Evolutionary conservation across 352 stramenopile species (phyloP).

Genomic region (Pythium insidiosum): DNA sequence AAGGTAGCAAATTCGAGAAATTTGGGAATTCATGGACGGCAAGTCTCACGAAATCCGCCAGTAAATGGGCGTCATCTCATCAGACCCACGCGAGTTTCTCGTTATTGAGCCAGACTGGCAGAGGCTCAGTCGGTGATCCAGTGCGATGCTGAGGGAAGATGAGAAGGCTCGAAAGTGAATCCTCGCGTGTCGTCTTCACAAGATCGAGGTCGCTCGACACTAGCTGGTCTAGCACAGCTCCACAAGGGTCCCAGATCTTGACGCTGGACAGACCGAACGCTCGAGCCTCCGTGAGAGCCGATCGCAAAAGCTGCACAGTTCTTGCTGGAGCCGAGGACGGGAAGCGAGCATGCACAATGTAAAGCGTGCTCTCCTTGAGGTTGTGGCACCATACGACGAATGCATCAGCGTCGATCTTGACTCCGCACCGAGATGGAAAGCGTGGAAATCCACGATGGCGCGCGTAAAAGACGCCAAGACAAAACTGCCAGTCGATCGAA

Average conservation of each 20-base stretch:
- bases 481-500: constrained; percentile 64
- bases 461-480: constrained; percentile 44
- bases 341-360: constrained; percentile 38
- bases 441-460: constrained; percentile 19
- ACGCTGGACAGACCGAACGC: constrained; percentile 3
- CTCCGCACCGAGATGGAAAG: constrained; percentile 28
- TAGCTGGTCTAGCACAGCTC: constrained; percentile 10
- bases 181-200: constrained; percentile 22
- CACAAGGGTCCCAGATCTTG: constrained; percentile 50
- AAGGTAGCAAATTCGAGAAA: too few relatives aligned
- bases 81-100: constrained; percentile 55
- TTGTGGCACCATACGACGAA: constrained; percentile 67
- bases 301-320: constrained; percentile 15
- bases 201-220: constrained; percentile 23
- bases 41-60: too few relatives aligned
- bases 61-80: too few relatives aligned
- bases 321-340: constrained; percentile 12
- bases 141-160: constrained; percentile 21
- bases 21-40: too few relatives aligned
- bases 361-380: constrained; percentile 46
- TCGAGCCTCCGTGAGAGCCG: constrained; percentile 2
- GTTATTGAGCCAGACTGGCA: constrained; percentile 37
- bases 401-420: constrained; percentile 24
- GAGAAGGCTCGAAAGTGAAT: constrained; percentile 54
- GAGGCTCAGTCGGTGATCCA: background rate